Evolutionary conservation across 768 basidiomycete genomes (phyloP), one percentile per base, ranked within the genome.

Genomic region (Dioszegia aurantiaca): DNA sequence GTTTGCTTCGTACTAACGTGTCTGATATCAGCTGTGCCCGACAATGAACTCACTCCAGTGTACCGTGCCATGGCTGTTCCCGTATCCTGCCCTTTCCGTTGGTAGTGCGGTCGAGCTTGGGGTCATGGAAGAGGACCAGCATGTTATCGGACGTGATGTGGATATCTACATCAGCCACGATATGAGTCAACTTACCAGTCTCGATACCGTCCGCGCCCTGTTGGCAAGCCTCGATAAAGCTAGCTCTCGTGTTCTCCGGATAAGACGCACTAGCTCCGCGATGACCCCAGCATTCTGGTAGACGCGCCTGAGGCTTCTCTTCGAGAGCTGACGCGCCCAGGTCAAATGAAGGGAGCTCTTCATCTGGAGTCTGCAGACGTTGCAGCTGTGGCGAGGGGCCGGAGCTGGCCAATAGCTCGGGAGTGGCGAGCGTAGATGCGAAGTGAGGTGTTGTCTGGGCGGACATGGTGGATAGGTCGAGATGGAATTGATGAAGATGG

Each of bases 201-300:
- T 99, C 94, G 71, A 99, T 94, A 63, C 85, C 93, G 75, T 99
- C 91, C 44, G 91, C 87, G 60, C 94, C 94, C 79, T 95, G 92
- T 45, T 85, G 85, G 61, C 95, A 90, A 72, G 94, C 94, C 63
- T 88, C 89, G 75, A 90, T 86, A 79, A 98, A 98, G 79, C 89
- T 90, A 33, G 89, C 89, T 62, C 92, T 83, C 47, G 92, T 94
- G 81, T 98, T 98, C 79, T 98, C 94, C 41, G 75, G 75, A 56
- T 60, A 76, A 37, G 83, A 80, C 23, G 88, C 84, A 24, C 89
- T 91, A 45, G 91, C 91, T 41, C 85, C 85, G 55, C 85, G 82
- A 70, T 86, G 85, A 36, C 85, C 85, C 85, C 85, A 94, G 76
- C 91, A 94, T 69, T 91, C 89, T 82, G 78, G 74, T 27, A 53